Base-by-base conservation (phyloP, 2,329 filamentous ascomycete species). In the Penicillium griseofulvum region DNA sequence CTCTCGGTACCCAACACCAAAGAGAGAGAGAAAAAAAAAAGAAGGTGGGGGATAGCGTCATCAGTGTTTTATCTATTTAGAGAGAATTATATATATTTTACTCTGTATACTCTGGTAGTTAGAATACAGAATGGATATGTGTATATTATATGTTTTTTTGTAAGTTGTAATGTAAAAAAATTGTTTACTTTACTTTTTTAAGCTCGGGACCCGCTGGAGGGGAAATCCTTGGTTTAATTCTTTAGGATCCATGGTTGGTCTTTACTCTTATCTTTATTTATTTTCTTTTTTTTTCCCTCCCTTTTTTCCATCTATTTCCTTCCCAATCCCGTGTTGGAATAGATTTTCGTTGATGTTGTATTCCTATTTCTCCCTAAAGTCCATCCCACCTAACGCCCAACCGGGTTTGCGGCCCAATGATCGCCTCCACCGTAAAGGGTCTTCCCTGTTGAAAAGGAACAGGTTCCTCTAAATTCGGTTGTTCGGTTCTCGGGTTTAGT, bases 401-500 rank as follows among this genome's bases (percentile, higher is more conserved):
- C 46, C 37, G 37, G 44, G 34, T 49, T 65, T 62, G 62, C 61
- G 61, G 63, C 63, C 63, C 63, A 63, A 65, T 61, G 51, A 50
- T 59, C 55, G 55, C 60, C 60, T 58, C 61, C 62, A 50, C 55
- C 29, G 41, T 29, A 22, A 51, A 36, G 54, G 46, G 44, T 45
- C 46, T 50, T 47, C 52, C 47, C 28, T 55, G 52, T 44, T 26
- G 17, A 44, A 42, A 52, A 42, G 22, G 37, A 17, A 17, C 36
- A 12, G 8, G n/a, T 53, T 41, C 44, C 14, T 49, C 29, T 17
- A 50, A 33, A 28, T 19, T 51, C 47, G 39, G 47, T 26, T 52
- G 2, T 28, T 46, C 48, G 38, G 17, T 47, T 42, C 24, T 9
- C 17, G 44, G 31, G 38, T 26, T n/a, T 16, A 2, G 4, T 8